Percentiles rank a stretch among this genome's conserved stretches.
These are phyloP conservation scores for Puya raimondii DNA, from an alignment of 176 grass and related monocot species.

Conservation along the genomic window DNA sequence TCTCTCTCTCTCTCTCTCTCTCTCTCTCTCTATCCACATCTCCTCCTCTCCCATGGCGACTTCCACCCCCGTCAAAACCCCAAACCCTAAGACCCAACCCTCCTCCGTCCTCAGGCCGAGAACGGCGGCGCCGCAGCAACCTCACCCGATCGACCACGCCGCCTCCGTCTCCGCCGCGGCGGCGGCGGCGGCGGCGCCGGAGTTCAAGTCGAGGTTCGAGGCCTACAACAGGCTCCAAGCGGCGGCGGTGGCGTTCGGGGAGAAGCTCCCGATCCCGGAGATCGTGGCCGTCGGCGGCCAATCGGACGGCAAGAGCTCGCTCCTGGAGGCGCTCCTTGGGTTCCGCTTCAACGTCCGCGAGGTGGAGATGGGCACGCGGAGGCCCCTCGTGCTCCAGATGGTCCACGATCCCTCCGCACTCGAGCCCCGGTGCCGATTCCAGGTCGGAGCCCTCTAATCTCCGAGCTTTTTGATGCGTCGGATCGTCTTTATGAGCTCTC, in stretches of 20 bases:
- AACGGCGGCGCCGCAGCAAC: neutral
- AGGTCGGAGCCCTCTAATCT: conserved; percentile 34
- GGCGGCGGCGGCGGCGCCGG: conserved; percentile 13
- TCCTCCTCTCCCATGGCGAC: conserved; percentile 26
- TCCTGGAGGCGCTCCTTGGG: conserved; percentile 81
- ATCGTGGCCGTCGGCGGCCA: conserved; percentile 84
- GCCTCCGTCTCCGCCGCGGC: conserved; percentile 25
- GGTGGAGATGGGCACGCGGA: conserved; percentile 95
- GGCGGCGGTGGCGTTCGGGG: conserved; percentile 77
- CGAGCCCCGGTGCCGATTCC: conserved; percentile 92
- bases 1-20: neutral
- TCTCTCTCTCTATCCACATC: conserved; percentile 1
- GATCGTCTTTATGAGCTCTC: neutral
- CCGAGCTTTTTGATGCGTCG: conserved; percentile 12
- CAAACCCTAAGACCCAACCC: conserved; percentile 30
- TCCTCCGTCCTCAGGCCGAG: conserved; percentile 23
- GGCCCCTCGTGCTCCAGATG: conserved; percentile 98
- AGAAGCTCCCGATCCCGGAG: conserved; percentile 93
- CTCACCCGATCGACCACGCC: neutral
- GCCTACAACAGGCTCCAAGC: conserved; percentile 98
- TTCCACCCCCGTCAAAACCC: conserved; percentile 38
- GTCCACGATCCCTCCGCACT: conserved; percentile 77
- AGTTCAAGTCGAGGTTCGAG: conserved; percentile 78
- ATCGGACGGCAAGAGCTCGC: conserved; percentile 93
- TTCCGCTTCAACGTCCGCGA: conserved; percentile 98